Base-by-base conservation (phyloP, 306 rosid species). In the Cicer chorassanicum region DNA sequence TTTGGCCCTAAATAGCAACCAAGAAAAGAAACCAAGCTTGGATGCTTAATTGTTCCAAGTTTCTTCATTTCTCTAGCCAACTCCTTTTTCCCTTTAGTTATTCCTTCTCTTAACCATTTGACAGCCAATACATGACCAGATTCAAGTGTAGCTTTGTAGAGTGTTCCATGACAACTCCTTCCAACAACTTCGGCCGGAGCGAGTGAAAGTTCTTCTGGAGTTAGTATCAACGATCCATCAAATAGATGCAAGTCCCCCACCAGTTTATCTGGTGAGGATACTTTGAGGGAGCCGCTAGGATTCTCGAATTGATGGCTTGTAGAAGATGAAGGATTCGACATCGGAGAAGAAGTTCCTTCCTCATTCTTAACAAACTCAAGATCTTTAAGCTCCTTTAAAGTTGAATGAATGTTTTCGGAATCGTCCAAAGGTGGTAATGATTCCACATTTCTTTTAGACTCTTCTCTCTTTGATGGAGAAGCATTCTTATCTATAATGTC, bases 111-210 rank as follows among this genome's bases (percentile, higher is more conserved):
- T 65, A 92, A 81, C 91, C 93, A 88, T 80, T 89, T 92, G 71
- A 89, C 88, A 56, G 90, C 90, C 84, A 92, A 72, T 54, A 74
- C 65, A 73, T 81, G 89, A 72, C 91, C 96, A 10, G 97, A 85
- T 36, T 81, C 80, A 8, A 92, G 93, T 59, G 87, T 82, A 41
- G 96, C 93, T 82, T 88, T 92, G 72, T 88, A 92, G 44, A 88
- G 83, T 54, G 87, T 86, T 66, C 97, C 97, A 66, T 92, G 97
- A 78, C 96, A 92, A 78, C 96, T 92, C 76, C 86, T 88, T 18
- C 90, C 90, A 38, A 88, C 77, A 80, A 83, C 79, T 89, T 89
- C 93, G 0, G 96, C 96, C 1, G 91, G 86, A 82, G 93, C 91
- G 56, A 83, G 45, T 5, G 96, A 89, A 85, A 92, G 92, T 73